Base-by-base conservation (phyloP, 2,329 filamentous ascomycete genomes). In the Hymenoscyphus fraxineus region DNA sequence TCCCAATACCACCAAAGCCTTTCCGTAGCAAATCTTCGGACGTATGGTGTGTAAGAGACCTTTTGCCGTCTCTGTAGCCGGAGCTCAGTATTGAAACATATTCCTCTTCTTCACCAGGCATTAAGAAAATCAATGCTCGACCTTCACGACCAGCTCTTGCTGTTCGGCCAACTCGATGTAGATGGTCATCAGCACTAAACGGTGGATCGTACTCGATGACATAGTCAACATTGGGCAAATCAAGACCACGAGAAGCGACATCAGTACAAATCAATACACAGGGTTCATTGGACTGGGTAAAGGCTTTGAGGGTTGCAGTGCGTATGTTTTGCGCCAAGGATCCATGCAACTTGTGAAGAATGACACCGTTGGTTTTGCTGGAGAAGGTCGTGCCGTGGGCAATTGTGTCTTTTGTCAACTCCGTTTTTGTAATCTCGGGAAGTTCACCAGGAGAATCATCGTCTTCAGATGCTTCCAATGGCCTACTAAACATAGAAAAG, bases 141-240 rank as follows among this genome's bases (percentile, higher is more conserved):
- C 95, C 95, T 12, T 94, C 85, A 6, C 91, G 89, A 16, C 95
- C 95, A 0, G 96, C 92, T 81, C 95, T 91, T 3, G 95, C 95
- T 12, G 95, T 99, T 76, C 95, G 90, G 62, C 95, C 95, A 63
- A 98, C 92, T 63, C 95, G 89, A 79, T 99, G 95, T 7, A 97
- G 84, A 76, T 99, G 95, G 76, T 99, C 95, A 66, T 93, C 91
- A 31, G 92, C 88, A 74, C 90, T 92, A 78, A 98, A 98, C 2
- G 95, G 92, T 0, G 95, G 93, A 74, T 99, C 95, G 75, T 97
- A 98, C 76, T 99, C 95, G 64, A 99, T 85, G 59, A 99, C 93
- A 22, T 97, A 83, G 76, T 99, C 95, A 60, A 99, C 92, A 60
- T 95, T 94, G 0, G 94, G 94, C 16, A 99, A 86, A 81, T 99